These are phyloP conservation scores for Paxillus rubicundulus DNA, from an alignment of 768 basidiomycete genomes.

Conservation along the genomic window DNA sequence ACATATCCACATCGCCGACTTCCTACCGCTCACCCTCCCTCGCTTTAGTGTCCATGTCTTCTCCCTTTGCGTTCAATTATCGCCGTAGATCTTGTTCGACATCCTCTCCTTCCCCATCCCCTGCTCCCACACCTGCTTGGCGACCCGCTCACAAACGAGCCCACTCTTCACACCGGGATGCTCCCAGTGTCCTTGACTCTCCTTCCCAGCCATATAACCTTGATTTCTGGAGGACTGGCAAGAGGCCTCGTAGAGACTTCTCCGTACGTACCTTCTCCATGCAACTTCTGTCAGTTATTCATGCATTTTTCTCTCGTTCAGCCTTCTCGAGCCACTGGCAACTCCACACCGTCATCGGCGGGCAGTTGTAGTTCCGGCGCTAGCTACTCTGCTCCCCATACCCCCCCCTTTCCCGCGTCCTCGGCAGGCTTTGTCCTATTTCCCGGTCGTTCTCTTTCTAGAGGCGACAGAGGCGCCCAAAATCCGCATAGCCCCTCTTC, in stretches of 20 bases:
- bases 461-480: constrained; percentile 6
- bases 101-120: constrained; percentile 35
- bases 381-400: constrained; percentile 27
- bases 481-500: constrained; percentile 22
- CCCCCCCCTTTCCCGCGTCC: constrained; percentile 43
- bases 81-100: constrained; percentile 56
- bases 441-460: constrained; percentile 22
- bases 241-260: constrained; percentile 48
- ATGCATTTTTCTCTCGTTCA: constrained; percentile 10
- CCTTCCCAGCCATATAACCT: constrained; percentile 49
- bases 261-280: constrained; percentile 37
- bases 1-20: constrained; percentile 22
- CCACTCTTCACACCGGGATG: constrained; percentile 38
- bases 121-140: constrained; percentile 38
- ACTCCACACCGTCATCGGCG: constrained; percentile 29
- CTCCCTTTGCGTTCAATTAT: constrained; percentile 33
- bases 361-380: constrained; percentile 28
- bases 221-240: constrained; percentile 53
- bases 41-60: constrained; percentile 31
- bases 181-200: constrained; percentile 33
- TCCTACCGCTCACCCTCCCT: neutral
- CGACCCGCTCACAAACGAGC: constrained; percentile 49
- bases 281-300: neutral
- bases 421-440: constrained; percentile 51
- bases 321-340: constrained; percentile 21